Conservation (phyloP, 169 alveolate species). For the Sarcocystis neurona region DNA sequence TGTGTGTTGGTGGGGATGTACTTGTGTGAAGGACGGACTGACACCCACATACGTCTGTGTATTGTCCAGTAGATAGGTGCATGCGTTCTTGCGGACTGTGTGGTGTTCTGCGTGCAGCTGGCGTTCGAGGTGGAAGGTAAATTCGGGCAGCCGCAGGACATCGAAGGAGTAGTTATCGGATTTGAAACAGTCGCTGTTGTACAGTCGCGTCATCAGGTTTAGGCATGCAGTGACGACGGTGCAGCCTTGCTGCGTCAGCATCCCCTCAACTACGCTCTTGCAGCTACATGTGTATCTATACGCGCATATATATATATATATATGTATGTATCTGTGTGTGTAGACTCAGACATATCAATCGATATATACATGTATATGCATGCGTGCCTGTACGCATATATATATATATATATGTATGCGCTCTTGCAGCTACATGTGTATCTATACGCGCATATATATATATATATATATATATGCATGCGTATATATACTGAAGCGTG, state of each 20-base stretch:
- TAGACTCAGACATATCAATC: neutral
- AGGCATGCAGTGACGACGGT: too few species aligned
- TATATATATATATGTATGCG: constrained; percentile 11
- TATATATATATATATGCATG: too few species aligned
- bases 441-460: neutral
- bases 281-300: neutral
- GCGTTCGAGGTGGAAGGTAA: constrained; percentile 41
- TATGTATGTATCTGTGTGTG: constrained; percentile 16
- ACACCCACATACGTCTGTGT: too few species aligned
- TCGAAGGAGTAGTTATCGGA: constrained; percentile 61
- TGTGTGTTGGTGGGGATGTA: too few species aligned
- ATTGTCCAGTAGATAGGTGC: neutral
- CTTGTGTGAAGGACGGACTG: too few species aligned
- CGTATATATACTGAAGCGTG: too few species aligned
- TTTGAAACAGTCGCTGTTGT: constrained; percentile 54
- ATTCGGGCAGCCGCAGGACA: constrained; percentile 59
- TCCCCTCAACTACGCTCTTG: too few species aligned
- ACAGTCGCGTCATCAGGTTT: constrained; percentile 61
- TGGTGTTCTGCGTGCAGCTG: constrained; percentile 13
- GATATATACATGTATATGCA: neutral
- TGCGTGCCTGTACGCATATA: neutral
- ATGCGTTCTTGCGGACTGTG: neutral
- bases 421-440: neutral
- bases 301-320: neutral
- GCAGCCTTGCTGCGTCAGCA: too few species aligned